Evolutionary conservation across 2,329 filamentous ascomycete genomes (phyloP), one percentile per base, ranked within the genome.

Genomic region (Colletotrichum acutatum): DNA sequence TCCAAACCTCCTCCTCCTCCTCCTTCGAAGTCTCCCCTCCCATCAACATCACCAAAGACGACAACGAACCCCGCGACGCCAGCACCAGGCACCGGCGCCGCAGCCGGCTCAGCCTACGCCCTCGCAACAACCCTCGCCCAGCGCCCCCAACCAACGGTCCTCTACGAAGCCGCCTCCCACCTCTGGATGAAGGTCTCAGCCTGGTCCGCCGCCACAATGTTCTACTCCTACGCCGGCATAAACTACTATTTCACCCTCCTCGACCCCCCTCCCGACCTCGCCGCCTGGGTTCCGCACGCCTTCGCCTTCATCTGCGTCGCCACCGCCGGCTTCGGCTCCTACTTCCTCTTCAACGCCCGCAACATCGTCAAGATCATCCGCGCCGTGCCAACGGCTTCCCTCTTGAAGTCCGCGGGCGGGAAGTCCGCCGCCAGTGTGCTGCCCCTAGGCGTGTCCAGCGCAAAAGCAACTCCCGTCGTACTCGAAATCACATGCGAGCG

Each of bases 141-240:
- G 71, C 88, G 89, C 74, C 78, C 85, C n/a, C 82, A 85, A 1
- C 86, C 88, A 5, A 90, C 92, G 8, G 81, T 89, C 3, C 84
- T 94, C 56, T 94, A 93, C 83, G 86, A 91, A 77, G 88, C 89
- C 1, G 90, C 90, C 16, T 90, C 90, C 1, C 91, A 93, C 77
- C 88, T 88, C 69, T 86, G 87, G 81, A 92, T 91, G 80, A 86
- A 92, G 74, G 78, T 89, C 76, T 88, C 89, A 58, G 90, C 89
- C 78, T 91, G 91, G 80, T 80, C 83, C 16, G 87, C 89, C 30
- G 88, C 88, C 2, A 73, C 85, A 26, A 88, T 89, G 77, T 90
- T 87, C 80, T 84, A 90, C 69, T 76, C 80, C 49, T 90, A 87
- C 77, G 85, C 87, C 2, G 81, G 83, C 59, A 84, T 86, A 76